Percentiles rank a stretch among this genome's conserved stretches.
These are phyloP conservation scores for Jatropha curcas DNA, from an alignment of 345 rosid genomes.

Conservation along the genomic window DNA sequence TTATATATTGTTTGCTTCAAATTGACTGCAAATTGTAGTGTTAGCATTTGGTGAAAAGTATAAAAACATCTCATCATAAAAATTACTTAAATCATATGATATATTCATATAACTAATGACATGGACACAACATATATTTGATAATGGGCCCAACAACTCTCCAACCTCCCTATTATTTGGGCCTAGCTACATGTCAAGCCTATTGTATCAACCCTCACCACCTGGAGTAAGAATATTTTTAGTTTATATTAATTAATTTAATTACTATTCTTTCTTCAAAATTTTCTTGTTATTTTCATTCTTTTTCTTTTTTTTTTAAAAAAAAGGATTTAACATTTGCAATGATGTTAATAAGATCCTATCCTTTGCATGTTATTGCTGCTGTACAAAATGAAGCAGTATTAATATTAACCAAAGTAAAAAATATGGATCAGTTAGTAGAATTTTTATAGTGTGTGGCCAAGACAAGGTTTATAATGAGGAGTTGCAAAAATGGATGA, in stretches of 20 bases:
- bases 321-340: constrained; percentile 21
- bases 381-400: background rate
- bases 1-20: too few relatives aligned
- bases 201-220: constrained; percentile 39
- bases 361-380: background rate
- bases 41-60: too few relatives aligned
- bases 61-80: too few relatives aligned
- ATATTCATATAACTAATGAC: background rate
- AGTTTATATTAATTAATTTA: background rate
- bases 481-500: constrained; percentile 19
- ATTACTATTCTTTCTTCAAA: too few relatives aligned
- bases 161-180: constrained; percentile 25
- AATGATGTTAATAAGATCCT: constrained; percentile 9
- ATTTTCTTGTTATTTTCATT: too few relatives aligned
- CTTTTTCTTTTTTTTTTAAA: too few relatives aligned
- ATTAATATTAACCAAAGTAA: constrained; percentile 6
- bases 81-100: too few relatives aligned
- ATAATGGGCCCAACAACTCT: constrained; percentile 23
- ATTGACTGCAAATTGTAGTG: too few relatives aligned
- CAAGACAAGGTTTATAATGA: background rate
- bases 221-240: constrained; percentile 23
- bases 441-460: constrained; percentile 18
- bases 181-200: constrained; percentile 19
- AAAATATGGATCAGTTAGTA: constrained; percentile 18
- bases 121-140: constrained; percentile 26